These are phyloP conservation scores for Chrysoporthe cubensis DNA, from an alignment of 2,329 filamentous ascomycete genomes.

Conservation along the genomic window DNA sequence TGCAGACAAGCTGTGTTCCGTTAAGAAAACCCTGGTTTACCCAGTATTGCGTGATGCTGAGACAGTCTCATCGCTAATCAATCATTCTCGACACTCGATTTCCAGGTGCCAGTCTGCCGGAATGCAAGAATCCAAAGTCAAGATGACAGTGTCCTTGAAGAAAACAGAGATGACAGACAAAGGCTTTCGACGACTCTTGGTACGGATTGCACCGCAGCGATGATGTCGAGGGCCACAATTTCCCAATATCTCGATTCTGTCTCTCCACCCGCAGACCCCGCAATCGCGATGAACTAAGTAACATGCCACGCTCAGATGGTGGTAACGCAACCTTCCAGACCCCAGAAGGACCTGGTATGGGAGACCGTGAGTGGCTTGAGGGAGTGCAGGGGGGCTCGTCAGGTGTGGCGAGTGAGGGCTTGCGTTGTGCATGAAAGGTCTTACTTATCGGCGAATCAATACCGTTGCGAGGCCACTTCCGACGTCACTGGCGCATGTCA, in stretches of 20 bases:
- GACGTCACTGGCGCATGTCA: slow-evolving; percentile 10
- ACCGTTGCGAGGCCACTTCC: neutral
- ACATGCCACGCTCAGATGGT: neutral
- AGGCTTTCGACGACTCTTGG: neutral
- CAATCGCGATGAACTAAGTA: neutral
- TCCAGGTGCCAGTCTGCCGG: neutral
- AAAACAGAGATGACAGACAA: neutral
- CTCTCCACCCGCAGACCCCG: neutral
- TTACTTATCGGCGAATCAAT: slow-evolving; percentile 1
- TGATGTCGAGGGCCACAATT: slow-evolving; percentile 9
- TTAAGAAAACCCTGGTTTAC: slow-evolving; percentile 1
- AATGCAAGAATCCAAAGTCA: neutral
- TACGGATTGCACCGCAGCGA: neutral
- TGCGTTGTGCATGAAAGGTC: slow-evolving; percentile 1
- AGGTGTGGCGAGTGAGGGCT: slow-evolving; percentile 12
- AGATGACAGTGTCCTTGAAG: neutral
- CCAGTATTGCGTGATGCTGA: neutral
- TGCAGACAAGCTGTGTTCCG: neutral
- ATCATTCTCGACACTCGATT: neutral
- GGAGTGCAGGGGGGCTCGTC: neutral
- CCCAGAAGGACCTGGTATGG: neutral
- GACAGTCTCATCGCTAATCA: neutral
- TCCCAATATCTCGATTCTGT: neutral
- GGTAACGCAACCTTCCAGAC: neutral
- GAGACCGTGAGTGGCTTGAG: slow-evolving; percentile 7